Conservation (phyloP, 129 eudicot genomes). For the Escallonia herrerae region DNA sequence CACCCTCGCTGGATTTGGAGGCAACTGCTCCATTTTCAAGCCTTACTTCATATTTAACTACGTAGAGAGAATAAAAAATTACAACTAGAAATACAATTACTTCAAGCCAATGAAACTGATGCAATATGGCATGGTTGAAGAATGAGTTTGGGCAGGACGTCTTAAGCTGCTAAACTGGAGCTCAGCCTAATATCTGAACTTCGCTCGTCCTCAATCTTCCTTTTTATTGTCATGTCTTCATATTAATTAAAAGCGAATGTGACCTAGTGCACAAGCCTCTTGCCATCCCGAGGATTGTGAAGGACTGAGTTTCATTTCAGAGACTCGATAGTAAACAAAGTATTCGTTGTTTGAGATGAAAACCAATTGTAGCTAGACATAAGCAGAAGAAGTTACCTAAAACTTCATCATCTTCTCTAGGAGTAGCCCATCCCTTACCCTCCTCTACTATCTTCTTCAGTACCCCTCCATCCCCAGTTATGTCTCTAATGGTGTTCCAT, state of each 20-base stretch:
- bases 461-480: slow-evolving; percentile 66
- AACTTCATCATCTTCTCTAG: slow-evolving; percentile 63
- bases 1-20: slow-evolving; percentile 39
- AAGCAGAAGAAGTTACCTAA: slow-evolving; percentile 28
- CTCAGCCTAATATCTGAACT: too few relatives aligned
- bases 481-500: slow-evolving; percentile 59
- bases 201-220: too few relatives aligned
- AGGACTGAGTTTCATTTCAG: too few relatives aligned
- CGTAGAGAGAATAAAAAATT: slow-evolving; percentile 1
- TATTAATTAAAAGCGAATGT: too few relatives aligned
- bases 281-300: too few relatives aligned
- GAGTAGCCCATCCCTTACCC: slow-evolving; percentile 76
- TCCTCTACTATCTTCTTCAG: slow-evolving; percentile 55
- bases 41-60: slow-evolving; percentile 61
- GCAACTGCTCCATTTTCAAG: slow-evolving; percentile 51
- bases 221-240: too few relatives aligned
- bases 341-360: too few relatives aligned
- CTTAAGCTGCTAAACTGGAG: too few relatives aligned
- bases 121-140: not conserved
- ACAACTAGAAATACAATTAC: not conserved
- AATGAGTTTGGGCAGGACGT: not conserved
- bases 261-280: too few relatives aligned
- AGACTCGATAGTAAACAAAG: too few relatives aligned
- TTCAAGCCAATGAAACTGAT: not conserved
- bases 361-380: not conserved